These are phyloP conservation scores for Dipteronia dyeriana DNA, from an alignment of 345 rosid genomes.

Conservation along the genomic window DNA sequence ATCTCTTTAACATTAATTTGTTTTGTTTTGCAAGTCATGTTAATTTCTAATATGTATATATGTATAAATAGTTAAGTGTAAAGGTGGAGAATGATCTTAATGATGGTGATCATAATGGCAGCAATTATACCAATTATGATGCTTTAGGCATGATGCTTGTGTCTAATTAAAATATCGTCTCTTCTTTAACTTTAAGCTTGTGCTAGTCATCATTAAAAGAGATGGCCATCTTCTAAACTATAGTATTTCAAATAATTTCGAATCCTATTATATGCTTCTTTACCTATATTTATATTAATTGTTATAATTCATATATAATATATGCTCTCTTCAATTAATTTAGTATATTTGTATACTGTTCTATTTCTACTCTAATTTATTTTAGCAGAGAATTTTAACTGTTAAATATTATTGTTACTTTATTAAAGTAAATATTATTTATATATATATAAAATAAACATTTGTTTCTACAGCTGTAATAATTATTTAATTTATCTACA, in stretches of 20 bases:
- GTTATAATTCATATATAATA: background rate
- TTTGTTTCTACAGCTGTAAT: too few relatives aligned
- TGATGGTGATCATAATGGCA: slow-evolving; percentile 43
- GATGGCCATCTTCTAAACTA: slow-evolving; percentile 22
- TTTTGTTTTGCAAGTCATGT: background rate
- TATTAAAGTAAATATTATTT: too few relatives aligned
- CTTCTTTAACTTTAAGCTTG: slow-evolving; percentile 25
- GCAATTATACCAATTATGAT: slow-evolving; percentile 43
- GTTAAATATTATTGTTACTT: too few relatives aligned
- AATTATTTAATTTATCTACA: too few relatives aligned
- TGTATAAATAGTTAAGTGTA: slow-evolving; percentile 16
- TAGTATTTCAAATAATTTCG: slow-evolving; percentile 14
- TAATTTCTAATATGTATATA: background rate
- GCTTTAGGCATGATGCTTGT: slow-evolving; percentile 25
- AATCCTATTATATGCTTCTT: slow-evolving; percentile 20
- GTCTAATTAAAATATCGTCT: slow-evolving; percentile 11
- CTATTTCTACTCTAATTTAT: too few relatives aligned
- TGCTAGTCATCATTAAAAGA: slow-evolving; percentile 52
- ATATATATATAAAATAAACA: too few relatives aligned
- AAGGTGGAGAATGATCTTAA: slow-evolving; percentile 24
- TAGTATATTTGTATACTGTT: too few relatives aligned
- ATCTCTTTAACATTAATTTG: slow-evolving; percentile 28
- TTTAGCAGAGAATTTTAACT: too few relatives aligned
- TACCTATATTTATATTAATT: background rate
- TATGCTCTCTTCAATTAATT: too few relatives aligned